These are phyloP conservation scores for Cladobotryum mycophilum DNA, from an alignment of 2,329 filamentous ascomycete genomes.

Conservation along the genomic window DNA sequence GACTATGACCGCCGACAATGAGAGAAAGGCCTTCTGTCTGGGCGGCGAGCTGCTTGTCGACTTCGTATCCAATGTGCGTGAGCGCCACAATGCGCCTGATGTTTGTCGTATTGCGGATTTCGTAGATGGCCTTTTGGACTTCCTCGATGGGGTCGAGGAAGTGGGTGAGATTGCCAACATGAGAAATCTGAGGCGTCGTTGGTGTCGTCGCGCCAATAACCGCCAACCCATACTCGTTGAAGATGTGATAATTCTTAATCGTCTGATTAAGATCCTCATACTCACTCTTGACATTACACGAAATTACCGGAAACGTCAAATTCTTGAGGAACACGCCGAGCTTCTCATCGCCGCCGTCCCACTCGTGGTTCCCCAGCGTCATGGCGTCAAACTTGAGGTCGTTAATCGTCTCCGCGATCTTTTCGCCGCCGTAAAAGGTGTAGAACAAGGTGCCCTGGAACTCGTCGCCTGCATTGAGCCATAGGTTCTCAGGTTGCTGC, in stretches of 20 bases:
- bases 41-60: conserved; percentile 54
- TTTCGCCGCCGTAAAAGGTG: conserved; percentile 59
- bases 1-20: conserved; percentile 58
- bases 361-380: conserved; percentile 63
- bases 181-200: conserved; percentile 52
- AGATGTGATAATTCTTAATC: conserved; percentile 61
- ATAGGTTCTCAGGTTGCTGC: conserved; percentile 53
- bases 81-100: conserved; percentile 60
- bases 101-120: conserved; percentile 54
- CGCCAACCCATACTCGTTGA: conserved; percentile 53
- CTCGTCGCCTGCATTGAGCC: conserved; percentile 62
- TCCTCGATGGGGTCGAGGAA: conserved; percentile 53
- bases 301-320: conserved; percentile 58
- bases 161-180: conserved; percentile 49
- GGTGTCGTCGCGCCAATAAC: conserved; percentile 60
- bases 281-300: conserved; percentile 57
- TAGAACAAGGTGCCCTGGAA: conserved; percentile 66
- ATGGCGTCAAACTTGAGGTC: conserved; percentile 61
- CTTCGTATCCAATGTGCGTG: conserved; percentile 61
- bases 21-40: conserved; percentile 58
- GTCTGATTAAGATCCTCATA: conserved; percentile 54
- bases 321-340: conserved; percentile 57
- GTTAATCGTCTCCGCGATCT: conserved; percentile 61
- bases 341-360: conserved; percentile 57
- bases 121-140: conserved; percentile 55